Evolutionary conservation across 1,139 yeast genomes (phyloP).

Genomic region (Kodamaea sp.): DNA sequence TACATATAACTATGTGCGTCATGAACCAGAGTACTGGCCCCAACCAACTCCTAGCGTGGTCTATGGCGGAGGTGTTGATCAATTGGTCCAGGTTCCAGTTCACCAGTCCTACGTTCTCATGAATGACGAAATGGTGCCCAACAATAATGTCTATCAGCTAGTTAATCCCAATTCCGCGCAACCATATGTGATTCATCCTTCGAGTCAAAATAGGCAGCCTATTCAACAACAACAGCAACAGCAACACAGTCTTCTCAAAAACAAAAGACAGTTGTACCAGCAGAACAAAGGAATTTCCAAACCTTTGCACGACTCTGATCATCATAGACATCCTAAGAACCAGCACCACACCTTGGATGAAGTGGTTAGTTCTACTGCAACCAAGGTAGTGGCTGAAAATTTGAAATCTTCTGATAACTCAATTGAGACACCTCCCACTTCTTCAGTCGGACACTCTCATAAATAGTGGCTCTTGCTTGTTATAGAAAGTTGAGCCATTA

Average conservation of each 20-base stretch:
- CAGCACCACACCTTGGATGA: slow-evolving; percentile 15
- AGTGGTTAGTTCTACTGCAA: slow-evolving; percentile 18
- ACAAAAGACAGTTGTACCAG: slow-evolving; percentile 24
- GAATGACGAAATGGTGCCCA: slow-evolving; percentile 18
- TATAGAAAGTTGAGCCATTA: no score
- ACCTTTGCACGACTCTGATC: slow-evolving; percentile 8
- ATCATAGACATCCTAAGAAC: slow-evolving; percentile 6
- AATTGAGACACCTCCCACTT: slow-evolving; percentile 25
- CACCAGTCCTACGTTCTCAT: slow-evolving; percentile 15
- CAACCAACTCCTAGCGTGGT: slow-evolving; percentile 14
- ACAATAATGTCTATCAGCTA: slow-evolving; percentile 13
- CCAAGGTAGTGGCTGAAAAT: slow-evolving; percentile 15
- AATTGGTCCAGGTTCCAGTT: slow-evolving; percentile 12
- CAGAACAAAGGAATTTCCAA: slow-evolving; percentile 15
- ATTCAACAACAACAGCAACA: slow-evolving; percentile 4
- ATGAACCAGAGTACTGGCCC: slow-evolving; percentile 27
- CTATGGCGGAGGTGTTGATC: slow-evolving; percentile 15
- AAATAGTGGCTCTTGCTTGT: no score
- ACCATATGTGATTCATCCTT: slow-evolving; percentile 16
- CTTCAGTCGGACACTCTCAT: no score
- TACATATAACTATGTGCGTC: slow-evolving; percentile 12
- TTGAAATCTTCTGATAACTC: slow-evolving; percentile 14
- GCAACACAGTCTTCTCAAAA: slow-evolving; percentile 22
- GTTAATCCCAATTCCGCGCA: slow-evolving; percentile 3
- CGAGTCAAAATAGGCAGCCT: slow-evolving; percentile 9